A percentile compares a stretch with the other conserved stretches of the same genome.
phyloP scores from a whole-genome alignment of 2,329 filamentous ascomycete species.

The Microdochium paspali region DNA sequence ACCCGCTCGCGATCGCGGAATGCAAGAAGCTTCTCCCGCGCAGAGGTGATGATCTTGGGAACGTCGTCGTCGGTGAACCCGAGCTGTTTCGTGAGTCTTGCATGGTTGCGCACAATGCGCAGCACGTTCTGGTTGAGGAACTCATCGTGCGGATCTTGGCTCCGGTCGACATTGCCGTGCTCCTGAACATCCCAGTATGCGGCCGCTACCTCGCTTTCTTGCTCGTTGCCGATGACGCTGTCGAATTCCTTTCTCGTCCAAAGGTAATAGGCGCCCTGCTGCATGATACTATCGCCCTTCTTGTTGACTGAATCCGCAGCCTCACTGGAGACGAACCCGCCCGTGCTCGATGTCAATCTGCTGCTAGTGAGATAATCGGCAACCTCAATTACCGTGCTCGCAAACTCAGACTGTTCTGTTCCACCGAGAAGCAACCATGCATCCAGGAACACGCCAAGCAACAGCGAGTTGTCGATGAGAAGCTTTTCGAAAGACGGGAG shows the following conservation, averaged over 20 bases:
- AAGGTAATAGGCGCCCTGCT: conserved; percentile 88
- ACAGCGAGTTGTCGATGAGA: conserved; percentile 82
- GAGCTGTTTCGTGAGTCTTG: conserved; percentile 66
- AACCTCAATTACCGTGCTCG: conserved; percentile 71
- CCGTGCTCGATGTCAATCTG: conserved; percentile 56
- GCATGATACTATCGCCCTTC: conserved; percentile 68
- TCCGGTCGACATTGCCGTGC: conserved; percentile 76
- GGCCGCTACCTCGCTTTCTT: conserved; percentile 65
- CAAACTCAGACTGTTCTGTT: conserved; percentile 57
- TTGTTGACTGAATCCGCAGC: conserved; percentile 77
- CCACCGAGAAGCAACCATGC: conserved; percentile 57
- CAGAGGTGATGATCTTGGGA: conserved; percentile 54
- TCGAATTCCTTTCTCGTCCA: conserved; percentile 89
- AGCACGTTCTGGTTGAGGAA: conserved; percentile 92
- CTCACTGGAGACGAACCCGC: conserved; percentile 81
- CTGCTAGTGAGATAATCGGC: conserved; percentile 73
- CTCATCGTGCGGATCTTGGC: conserved; percentile 84
- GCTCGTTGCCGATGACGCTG: conserved; percentile 54
- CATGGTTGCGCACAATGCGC: conserved; percentile 56
- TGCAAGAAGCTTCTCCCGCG: conserved; percentile 57
- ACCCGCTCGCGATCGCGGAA: conserved; percentile 68
- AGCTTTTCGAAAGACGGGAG: conserved; percentile 97
- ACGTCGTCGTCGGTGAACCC: conserved; percentile 62
- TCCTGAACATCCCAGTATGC: conserved; percentile 76
- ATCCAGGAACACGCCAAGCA: conserved; percentile 77